These are phyloP conservation scores for Salix suchowensis DNA, from an alignment of 345 rosid genomes.

Conservation along the genomic window DNA sequence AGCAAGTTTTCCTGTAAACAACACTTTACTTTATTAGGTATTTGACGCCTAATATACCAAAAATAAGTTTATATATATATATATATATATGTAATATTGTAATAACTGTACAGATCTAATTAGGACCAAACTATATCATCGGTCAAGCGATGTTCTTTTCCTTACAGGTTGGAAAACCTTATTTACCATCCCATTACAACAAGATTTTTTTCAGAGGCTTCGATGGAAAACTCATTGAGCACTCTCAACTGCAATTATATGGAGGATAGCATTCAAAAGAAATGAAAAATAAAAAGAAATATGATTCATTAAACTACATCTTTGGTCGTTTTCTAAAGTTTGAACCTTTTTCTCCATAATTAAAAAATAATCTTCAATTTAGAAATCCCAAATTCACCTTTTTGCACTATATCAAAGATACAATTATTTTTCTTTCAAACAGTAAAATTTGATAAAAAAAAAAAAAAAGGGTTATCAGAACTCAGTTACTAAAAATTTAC, in stretches of 20 bases:
- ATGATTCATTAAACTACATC: no score
- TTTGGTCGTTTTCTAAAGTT: no score
- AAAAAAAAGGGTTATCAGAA: background rate
- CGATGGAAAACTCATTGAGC: no score
- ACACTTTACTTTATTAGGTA: background rate
- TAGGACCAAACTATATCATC: no score
- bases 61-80: no score
- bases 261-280: no score
- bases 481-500: constrained; percentile 20
- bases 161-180: background rate
- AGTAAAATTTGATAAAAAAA: background rate
- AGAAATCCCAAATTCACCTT: background rate
- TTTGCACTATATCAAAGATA: background rate
- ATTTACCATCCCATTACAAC: background rate
- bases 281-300: no score
- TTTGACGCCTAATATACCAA: no score
- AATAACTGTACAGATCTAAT: background rate
- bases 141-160: background rate
- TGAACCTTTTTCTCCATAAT: no score
- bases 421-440: background rate
- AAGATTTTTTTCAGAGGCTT: no score
- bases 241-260: no score
- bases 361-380: background rate
- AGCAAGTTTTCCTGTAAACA: constrained; percentile 42
- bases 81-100: no score